Evolutionary conservation across 495 filamentous ascomycete species (phyloP).

Genomic region (Aspergillus bertholletiae): DNA sequence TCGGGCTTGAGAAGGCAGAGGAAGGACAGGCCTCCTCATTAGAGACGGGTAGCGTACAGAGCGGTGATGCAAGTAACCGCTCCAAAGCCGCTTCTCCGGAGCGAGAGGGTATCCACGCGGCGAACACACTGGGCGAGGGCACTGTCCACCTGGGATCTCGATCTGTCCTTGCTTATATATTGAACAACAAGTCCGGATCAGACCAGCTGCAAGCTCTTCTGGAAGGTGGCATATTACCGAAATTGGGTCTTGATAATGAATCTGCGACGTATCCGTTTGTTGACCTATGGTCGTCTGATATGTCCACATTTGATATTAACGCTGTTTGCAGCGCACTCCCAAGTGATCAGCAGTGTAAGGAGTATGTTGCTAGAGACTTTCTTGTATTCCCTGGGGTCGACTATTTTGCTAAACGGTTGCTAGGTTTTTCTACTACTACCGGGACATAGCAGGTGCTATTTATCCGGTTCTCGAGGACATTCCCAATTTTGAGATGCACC

Average conservation of each 20-base stretch:
- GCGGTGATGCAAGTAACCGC: conserved; percentile 47
- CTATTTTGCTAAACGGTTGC: background rate
- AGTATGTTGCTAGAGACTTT: conserved; percentile 29
- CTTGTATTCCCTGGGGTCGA: background rate
- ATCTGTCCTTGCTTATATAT: conserved; percentile 56
- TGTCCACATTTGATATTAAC: conserved; percentile 67
- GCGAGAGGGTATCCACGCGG: conserved; percentile 51
- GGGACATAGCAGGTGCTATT: conserved; percentile 77
- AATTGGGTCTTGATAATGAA: conserved; percentile 79
- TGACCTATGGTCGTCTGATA: conserved; percentile 59
- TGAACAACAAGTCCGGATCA: conserved; percentile 61
- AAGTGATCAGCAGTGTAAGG: conserved; percentile 59
- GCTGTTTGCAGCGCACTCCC: conserved; percentile 71
- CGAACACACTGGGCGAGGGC: conserved; percentile 51
- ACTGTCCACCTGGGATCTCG: conserved; percentile 56
- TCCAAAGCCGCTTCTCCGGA: conserved; percentile 42
- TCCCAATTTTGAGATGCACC: conserved; percentile 62
- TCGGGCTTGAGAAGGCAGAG: conserved; percentile 38
- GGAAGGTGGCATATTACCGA: conserved; percentile 74
- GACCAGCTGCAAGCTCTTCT: conserved; percentile 63
- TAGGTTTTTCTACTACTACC: conserved; percentile 72
- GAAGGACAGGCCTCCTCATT: conserved; percentile 23
- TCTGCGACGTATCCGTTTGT: conserved; percentile 77
- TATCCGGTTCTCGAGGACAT: conserved; percentile 78
- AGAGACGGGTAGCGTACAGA: conserved; percentile 55